These are phyloP conservation scores for Zygosaccharomyces pseudobailii DNA, from an alignment of 1,139 yeast genomes.

Conservation along the genomic window DNA sequence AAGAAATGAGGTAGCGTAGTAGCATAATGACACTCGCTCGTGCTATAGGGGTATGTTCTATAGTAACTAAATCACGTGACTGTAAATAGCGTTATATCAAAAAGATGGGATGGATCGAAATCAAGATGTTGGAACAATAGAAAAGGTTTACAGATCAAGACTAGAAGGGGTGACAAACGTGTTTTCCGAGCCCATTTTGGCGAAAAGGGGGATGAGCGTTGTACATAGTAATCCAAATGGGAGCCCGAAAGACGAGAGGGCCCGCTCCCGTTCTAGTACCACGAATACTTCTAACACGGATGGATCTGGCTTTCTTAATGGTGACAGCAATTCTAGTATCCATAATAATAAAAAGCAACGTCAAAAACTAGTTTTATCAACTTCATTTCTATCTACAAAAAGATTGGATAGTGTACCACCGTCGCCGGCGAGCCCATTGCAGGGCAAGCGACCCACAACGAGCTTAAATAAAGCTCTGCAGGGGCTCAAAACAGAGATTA, in stretches of 20 bases:
- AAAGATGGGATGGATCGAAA: neutral
- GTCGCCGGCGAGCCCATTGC: slow-evolving; percentile 30
- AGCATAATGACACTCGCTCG: neutral
- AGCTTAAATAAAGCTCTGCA: slow-evolving; percentile 22
- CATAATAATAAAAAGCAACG: slow-evolving; percentile 17
- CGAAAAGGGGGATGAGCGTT: neutral
- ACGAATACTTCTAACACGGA: slow-evolving; percentile 7
- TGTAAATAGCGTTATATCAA: neutral
- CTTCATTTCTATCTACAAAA: slow-evolving; percentile 33
- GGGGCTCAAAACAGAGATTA: slow-evolving; percentile 21
- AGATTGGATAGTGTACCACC: slow-evolving; percentile 21
- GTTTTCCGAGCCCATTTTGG: neutral
- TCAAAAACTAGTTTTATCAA: slow-evolving; percentile 30
- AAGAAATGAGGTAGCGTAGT: slow-evolving; percentile 2
- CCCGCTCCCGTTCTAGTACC: slow-evolving; percentile 12
- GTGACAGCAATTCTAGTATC: slow-evolving; percentile 2
- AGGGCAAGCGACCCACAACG: slow-evolving; percentile 22
- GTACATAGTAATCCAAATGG: neutral
- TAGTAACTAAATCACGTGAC: slow-evolving; percentile 1
- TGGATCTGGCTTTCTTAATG: slow-evolving; percentile 1
- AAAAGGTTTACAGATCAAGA: neutral
- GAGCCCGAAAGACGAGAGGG: slow-evolving; percentile 5
- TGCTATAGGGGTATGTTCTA: neutral
- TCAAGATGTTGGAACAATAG: neutral
- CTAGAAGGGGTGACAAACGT: neutral